Evolutionary conservation across 2,329 filamentous ascomycete species (phyloP), one percentile per base, ranked within the genome.

Genomic region (Mollisiaceae sp.): DNA sequence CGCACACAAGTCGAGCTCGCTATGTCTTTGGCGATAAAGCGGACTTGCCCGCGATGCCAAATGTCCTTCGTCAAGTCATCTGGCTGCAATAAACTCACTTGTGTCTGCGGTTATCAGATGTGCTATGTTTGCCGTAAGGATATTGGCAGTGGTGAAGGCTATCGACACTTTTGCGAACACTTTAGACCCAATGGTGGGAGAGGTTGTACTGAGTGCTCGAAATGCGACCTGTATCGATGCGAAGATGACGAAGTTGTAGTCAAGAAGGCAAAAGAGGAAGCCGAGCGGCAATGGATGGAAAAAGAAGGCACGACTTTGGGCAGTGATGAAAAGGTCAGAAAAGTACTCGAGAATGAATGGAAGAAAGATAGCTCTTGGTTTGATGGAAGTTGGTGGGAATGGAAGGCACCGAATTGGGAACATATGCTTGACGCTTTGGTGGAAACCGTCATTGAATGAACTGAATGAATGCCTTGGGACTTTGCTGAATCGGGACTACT

Each of bases 1-100:
- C 91, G 94, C 61, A 93, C 92, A 1, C 91, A 94, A 70, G 90
- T 98, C 70, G 95, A 98, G 79, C 90, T 93, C 71, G 94, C 94
- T 63, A 95, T 96, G 82, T 97, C 94, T 68, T 89, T 94, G 75
- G 94, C 94, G 27, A 89, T 98, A 76, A 99, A 98, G 80, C 91
- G 95, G 59, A 94, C 95, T 11, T 99, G 95, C 77, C 95, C 95
- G 9, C 87, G 90, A 57, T 99, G 95, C 82, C 90, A 92, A 71
- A 92, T 94, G 11, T 92, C 90, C 18, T 98, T 98, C 77, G 92
- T 99, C 79, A 98, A 98, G 78, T 90, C 89, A 8, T 89, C 90
- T 32, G 95, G 95, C 73, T 99, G 95, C 85, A 99, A 99, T 82
- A 98, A 98, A 80, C 85, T 99, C 47, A 94, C 93, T 6, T 98